Base-by-base conservation (phyloP, 352 stramenopile genomes). In the Phytophthora hibernalis region DNA sequence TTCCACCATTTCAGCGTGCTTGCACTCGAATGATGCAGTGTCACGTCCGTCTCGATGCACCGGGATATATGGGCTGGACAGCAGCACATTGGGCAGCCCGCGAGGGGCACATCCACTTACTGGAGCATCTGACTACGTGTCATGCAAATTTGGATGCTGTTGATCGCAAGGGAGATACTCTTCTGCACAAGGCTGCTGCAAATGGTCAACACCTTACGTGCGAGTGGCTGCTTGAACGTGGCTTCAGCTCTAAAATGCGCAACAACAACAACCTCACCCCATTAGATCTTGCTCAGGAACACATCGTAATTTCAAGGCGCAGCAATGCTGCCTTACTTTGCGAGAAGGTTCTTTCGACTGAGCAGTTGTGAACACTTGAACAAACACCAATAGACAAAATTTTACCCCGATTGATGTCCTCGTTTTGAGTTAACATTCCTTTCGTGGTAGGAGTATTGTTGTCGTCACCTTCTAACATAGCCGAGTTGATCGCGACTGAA, bases 161-260 rank as follows among this genome's bases (percentile, higher is more conserved):
- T 1, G 85, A 93, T 58, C 72, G 72, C 10, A 85, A 91, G 37
- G 85, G 85, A 18, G 85, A 92, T 53, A 90, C 74, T 20, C 65
- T 92, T 20, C 57, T 93, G 48, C 85, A 91, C 69, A 93, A 93
- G 50, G 85, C 85, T 1, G 85, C 85, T 0, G 82, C 83, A n/a
- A 93, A 92, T 53, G 79, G 82, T 1, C 83, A 93, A 67, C 82
- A 77, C 35, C 68, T 73, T 21, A 68, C 63, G 15, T 93, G 85
- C 47, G 74, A 84, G 55, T 93, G 85, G 85, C 65, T 93, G 2
- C 70, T 93, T 20, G 62, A 85, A 45, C 78, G 76, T 33, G 83
- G 80, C 16, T 92, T 93, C 61, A 90, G 82, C 42, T 80, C 82
- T 22, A 80, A 80, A 35, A 70, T 68, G 11, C 79, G 67, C 26